Evolutionary conservation across 2,329 filamentous ascomycete species (phyloP).

Genomic region (Alternaria tenuissima): DNA sequence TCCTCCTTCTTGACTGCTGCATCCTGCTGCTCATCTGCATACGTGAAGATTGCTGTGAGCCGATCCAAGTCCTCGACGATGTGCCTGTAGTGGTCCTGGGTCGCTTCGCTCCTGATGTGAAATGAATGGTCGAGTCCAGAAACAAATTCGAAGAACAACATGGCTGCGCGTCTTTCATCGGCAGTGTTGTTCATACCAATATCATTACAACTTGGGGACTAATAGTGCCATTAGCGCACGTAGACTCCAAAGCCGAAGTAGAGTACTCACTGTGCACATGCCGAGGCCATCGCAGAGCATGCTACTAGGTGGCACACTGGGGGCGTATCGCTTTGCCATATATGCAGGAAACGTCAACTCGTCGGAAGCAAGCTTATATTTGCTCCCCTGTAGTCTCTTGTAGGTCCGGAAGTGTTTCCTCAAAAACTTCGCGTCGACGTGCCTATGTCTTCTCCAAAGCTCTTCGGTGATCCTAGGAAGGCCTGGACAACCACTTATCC

Average conservation of each 20-base stretch:
- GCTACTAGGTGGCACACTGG: not conserved
- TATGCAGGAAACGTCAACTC: conserved; percentile 1
- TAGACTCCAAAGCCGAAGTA: not conserved
- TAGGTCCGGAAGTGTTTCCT: not conserved
- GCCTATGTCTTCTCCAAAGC: not conserved
- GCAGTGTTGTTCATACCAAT: not conserved
- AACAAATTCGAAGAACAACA: conserved; percentile 5
- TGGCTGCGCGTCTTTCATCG: not conserved
- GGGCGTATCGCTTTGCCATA: not conserved
- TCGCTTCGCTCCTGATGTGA: not conserved
- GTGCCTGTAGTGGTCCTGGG: not conserved
- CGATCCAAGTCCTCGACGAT: not conserved
- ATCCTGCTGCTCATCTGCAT: not conserved
- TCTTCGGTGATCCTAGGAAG: not conserved
- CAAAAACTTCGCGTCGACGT: not conserved
- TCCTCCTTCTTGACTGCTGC: not conserved
- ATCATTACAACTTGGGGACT: conserved; percentile 2
- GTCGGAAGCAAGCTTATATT: not conserved
- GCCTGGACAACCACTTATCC: not conserved
- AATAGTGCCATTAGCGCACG: not conserved
- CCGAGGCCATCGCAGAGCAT: not conserved
- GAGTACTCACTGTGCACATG: not conserved
- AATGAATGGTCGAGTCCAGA: not conserved
- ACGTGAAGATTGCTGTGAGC: not conserved
- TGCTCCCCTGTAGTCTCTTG: not conserved